Percentiles rank a stretch among this genome's conserved stretches.
Conservation (phyloP, 2,329 filamentous ascomycete genomes). For the Grosmannia clavigera region DNA sequence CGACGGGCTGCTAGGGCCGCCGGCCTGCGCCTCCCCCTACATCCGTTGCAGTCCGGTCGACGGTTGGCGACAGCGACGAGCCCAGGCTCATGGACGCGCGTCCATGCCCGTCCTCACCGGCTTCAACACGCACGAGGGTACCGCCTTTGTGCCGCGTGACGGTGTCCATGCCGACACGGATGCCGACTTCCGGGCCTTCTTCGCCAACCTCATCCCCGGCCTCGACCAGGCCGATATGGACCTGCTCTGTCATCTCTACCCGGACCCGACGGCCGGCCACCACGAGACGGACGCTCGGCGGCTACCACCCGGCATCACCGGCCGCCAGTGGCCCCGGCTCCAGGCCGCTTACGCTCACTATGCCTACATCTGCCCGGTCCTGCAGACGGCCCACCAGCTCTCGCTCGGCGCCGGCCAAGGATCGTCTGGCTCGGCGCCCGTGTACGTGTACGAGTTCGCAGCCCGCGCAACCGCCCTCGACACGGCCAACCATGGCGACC, state of each 20-base stretch:
- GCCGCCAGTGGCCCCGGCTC: slow-evolving; percentile 42
- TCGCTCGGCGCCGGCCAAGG: slow-evolving; percentile 5
- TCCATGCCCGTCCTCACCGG: slow-evolving; percentile 54
- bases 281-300: slow-evolving; percentile 20
- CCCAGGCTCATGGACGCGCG: slow-evolving; percentile 28
- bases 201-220: slow-evolving; percentile 46
- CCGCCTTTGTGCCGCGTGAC: slow-evolving; percentile 42
- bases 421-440: slow-evolving; percentile 4
- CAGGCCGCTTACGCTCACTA: slow-evolving; percentile 52
- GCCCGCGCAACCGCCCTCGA: slow-evolving; percentile 25
- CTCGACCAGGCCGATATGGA: slow-evolving; percentile 39
- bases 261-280: slow-evolving; percentile 33
- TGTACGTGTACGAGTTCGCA: slow-evolving; percentile 50
- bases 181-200: slow-evolving; percentile 46
- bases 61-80: slow-evolving; percentile 34
- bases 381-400: slow-evolving; percentile 40
- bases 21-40: neutral
- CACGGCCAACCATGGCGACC: slow-evolving; percentile 35
- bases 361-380: slow-evolving; percentile 51
- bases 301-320: slow-evolving; percentile 24
- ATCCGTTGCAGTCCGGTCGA: slow-evolving; percentile 45
- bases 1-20: slow-evolving; percentile 31
- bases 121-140: slow-evolving; percentile 59
- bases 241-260: slow-evolving; percentile 47
- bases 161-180: slow-evolving; percentile 27